These are phyloP conservation scores for Cryptococcus neoformans DNA, from an alignment of 1,284 basidiomycete genomes.

Conservation along the genomic window DNA sequence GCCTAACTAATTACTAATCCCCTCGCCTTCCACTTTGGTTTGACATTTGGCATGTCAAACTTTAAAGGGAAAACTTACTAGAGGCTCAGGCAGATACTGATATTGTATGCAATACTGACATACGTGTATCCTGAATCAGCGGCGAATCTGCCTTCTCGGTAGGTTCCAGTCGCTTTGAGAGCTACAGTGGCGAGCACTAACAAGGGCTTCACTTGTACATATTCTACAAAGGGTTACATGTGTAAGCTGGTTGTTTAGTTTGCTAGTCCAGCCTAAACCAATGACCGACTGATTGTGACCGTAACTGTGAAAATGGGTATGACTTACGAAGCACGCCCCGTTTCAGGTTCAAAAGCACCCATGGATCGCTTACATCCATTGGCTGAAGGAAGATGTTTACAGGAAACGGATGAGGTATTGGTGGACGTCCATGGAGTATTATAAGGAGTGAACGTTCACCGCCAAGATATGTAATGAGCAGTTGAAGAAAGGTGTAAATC, in stretches of 20 bases:
- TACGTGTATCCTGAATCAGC: conserved; percentile 88
- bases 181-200: conserved; percentile 80
- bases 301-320: no score
- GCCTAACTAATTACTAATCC: background rate
- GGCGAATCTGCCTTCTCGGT: conserved; percentile 83
- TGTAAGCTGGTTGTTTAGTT: background rate
- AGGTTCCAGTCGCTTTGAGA: conserved; percentile 81
- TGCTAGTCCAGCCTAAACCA: background rate
- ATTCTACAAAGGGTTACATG: conserved; percentile 59
- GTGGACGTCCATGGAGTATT: conserved; percentile 81
- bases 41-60: no score
- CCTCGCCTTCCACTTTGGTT: no score
- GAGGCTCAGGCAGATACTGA: conserved; percentile 52
- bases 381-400: conserved; percentile 65
- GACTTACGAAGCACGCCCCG: conserved; percentile 86
- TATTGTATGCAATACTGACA: conserved; percentile 71
- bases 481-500: conserved; percentile 87
- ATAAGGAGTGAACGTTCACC: conserved; percentile 91
- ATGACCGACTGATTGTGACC: background rate
- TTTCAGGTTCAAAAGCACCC: conserved; percentile 90
- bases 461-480: conserved; percentile 81
- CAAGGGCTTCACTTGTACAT: conserved; percentile 93
- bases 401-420: conserved; percentile 83
- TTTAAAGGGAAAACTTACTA: conserved; percentile 32
- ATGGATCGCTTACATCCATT: conserved; percentile 87